Percentiles rank a stretch among this genome's conserved stretches.
These are phyloP conservation scores for Bothriochloa decipiens DNA, from an alignment of 176 grass and related monocot genomes.

Conservation along the genomic window DNA sequence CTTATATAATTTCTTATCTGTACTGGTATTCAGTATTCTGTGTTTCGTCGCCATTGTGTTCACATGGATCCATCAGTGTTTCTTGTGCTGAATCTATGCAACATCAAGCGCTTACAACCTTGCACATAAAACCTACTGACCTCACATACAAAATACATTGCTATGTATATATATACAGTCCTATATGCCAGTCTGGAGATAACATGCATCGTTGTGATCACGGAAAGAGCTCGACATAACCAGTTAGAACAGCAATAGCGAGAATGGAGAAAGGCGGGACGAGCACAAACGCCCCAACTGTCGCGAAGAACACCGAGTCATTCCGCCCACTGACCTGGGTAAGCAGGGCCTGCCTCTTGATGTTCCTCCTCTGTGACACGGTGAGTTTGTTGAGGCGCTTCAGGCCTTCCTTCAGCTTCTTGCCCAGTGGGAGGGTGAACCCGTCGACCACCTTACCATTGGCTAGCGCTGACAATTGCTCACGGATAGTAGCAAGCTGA, in stretches of 20 bases:
- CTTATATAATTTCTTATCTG: background rate
- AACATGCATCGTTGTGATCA: constrained; percentile 35
- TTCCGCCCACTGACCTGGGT: constrained; percentile 73
- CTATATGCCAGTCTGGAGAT: constrained; percentile 35
- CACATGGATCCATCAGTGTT: background rate
- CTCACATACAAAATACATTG: constrained; percentile 36
- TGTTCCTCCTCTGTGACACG: constrained; percentile 80
- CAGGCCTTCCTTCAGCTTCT: constrained; percentile 72
- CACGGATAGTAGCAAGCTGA: constrained; percentile 50
- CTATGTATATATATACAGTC: constrained; percentile 32
- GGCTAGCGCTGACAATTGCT: constrained; percentile 63
- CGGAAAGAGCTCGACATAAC: constrained; percentile 85
- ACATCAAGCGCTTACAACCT: constrained; percentile 29
- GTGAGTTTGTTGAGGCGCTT: constrained; percentile 63
- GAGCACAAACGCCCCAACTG: constrained; percentile 76
- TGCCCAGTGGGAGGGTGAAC: constrained; percentile 80
- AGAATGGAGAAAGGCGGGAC: constrained; percentile 78
- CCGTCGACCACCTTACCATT: constrained; percentile 58
- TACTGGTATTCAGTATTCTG: background rate
- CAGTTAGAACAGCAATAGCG: constrained; percentile 73
- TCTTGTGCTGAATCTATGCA: constrained; percentile 9
- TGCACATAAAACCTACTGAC: constrained; percentile 24
- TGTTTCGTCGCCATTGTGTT: background rate
- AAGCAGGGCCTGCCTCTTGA: constrained; percentile 84
- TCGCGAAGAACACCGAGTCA: constrained; percentile 84